Conservation (phyloP, 2,329 filamentous ascomycete genomes). For the Epichloe hybrida region DNA sequence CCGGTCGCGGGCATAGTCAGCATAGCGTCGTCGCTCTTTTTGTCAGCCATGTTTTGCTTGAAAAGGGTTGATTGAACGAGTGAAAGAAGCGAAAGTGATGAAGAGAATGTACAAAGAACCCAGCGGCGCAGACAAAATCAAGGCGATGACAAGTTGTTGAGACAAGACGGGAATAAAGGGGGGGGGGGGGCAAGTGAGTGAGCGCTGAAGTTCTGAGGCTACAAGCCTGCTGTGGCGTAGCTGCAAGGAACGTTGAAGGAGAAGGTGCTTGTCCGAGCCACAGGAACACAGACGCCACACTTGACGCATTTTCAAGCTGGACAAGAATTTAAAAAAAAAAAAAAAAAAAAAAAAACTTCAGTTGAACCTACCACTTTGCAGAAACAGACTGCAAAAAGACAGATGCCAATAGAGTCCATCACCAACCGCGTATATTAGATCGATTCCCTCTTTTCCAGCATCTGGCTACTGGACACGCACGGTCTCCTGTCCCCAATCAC, state of each 20-base stretch:
- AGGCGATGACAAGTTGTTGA: neutral
- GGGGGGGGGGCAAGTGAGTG: neutral
- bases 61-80: neutral
- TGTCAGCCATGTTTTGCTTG: conserved; percentile 2
- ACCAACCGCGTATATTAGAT: too few species aligned
- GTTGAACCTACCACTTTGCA: too few species aligned
- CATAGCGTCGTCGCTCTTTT: conserved; percentile 5
- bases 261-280: neutral
- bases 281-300: neutral
- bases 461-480: too few species aligned
- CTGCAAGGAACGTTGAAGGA: neutral
- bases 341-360: too few species aligned
- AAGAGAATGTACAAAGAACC: neutral
- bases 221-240: neutral
- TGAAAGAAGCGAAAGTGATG: neutral
- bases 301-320: neutral
- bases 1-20: neutral
- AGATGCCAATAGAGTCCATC: too few species aligned
- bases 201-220: neutral
- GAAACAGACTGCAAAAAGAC: too few species aligned
- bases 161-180: neutral
- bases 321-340: neutral
- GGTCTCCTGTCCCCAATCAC: too few species aligned
- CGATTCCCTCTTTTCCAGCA: too few species aligned
- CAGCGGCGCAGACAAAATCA: neutral